phyloP scores from a whole-genome alignment of 202 grass and related monocot species.

The Zizania palustris region DNA sequence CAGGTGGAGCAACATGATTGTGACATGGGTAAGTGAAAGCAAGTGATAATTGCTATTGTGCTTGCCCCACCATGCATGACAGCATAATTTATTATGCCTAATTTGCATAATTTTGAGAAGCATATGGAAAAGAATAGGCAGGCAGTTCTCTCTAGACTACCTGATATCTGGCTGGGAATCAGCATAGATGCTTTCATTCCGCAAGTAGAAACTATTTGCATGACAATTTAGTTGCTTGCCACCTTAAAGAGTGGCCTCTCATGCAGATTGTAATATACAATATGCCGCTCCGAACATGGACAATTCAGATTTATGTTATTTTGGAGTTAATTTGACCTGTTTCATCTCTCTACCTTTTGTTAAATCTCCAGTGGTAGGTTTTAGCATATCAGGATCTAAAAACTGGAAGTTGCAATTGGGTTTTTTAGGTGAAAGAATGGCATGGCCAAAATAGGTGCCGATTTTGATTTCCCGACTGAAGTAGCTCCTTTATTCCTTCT shows the following conservation, averaged over 20 bases:
- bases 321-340: background rate
- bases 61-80: conserved; percentile 37
- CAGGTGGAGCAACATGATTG: conserved; percentile 48
- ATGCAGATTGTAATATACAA: background rate
- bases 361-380: conserved; percentile 42
- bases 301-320: background rate
- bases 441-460: background rate
- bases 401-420: conserved; percentile 17
- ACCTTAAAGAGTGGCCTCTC: conserved; percentile 18
- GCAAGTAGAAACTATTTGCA: conserved; percentile 41
- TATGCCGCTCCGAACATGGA: background rate
- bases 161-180: conserved; percentile 21
- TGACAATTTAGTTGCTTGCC: conserved; percentile 38
- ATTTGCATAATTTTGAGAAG: conserved; percentile 36
- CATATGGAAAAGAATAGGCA: conserved; percentile 26
- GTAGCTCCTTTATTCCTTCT: conserved; percentile 52
- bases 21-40: conserved; percentile 41
- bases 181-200: conserved; percentile 38
- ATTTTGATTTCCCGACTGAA: background rate
- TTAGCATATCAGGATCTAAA: conserved; percentile 37
- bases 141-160: conserved; percentile 23
- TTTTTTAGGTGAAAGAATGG: background rate
- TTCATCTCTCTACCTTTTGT: background rate
- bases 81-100: conserved; percentile 38
- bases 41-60: conserved; percentile 37